These are phyloP conservation scores for Penicillium capsulatum DNA, from an alignment of 2,329 filamentous ascomycete genomes.

Conservation along the genomic window DNA sequence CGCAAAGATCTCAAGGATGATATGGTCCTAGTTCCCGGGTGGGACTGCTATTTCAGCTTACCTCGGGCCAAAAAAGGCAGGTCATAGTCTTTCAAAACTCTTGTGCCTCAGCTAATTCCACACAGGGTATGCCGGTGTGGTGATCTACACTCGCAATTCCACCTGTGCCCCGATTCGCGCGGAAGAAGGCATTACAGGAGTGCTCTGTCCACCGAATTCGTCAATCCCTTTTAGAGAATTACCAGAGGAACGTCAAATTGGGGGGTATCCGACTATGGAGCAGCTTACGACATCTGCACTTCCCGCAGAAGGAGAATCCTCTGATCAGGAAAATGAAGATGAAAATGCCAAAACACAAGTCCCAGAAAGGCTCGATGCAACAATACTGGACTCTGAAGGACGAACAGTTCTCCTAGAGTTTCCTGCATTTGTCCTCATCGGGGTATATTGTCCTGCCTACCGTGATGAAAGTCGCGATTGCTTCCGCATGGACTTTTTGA, in stretches of 20 bases:
- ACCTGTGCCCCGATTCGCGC: slow-evolving; percentile 81
- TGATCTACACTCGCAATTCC: slow-evolving; percentile 86
- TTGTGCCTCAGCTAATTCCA: slow-evolving; percentile 7
- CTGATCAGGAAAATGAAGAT: slow-evolving; percentile 1
- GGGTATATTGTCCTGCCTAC: slow-evolving; percentile 86
- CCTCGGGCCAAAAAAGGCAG: slow-evolving; percentile 88
- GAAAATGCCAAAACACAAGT: slow-evolving; percentile 23
- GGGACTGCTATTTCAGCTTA: slow-evolving; percentile 94
- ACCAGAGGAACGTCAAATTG: slow-evolving; percentile 70
- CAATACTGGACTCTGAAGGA: slow-evolving; percentile 79
- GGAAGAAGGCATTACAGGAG: slow-evolving; percentile 88
- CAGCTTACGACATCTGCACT: slow-evolving; percentile 51
- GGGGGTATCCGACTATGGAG: slow-evolving; percentile 71
- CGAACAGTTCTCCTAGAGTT: slow-evolving; percentile 90
- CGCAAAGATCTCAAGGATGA: slow-evolving; percentile 87
- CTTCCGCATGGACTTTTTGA: slow-evolving; percentile 76
- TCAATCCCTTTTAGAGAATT: slow-evolving; percentile 69
- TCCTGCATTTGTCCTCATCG: slow-evolving; percentile 87
- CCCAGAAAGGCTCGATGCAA: slow-evolving; percentile 60
- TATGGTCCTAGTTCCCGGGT: slow-evolving; percentile 90
- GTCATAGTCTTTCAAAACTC: neutral
- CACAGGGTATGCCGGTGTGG: slow-evolving; percentile 88
- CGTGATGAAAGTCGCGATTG: slow-evolving; percentile 77
- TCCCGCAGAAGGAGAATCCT: neutral
- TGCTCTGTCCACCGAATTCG: slow-evolving; percentile 69